Evolutionary conservation across 2,329 filamentous ascomycete genomes (phyloP).

Genomic region (Aspergillus sojae): DNA sequence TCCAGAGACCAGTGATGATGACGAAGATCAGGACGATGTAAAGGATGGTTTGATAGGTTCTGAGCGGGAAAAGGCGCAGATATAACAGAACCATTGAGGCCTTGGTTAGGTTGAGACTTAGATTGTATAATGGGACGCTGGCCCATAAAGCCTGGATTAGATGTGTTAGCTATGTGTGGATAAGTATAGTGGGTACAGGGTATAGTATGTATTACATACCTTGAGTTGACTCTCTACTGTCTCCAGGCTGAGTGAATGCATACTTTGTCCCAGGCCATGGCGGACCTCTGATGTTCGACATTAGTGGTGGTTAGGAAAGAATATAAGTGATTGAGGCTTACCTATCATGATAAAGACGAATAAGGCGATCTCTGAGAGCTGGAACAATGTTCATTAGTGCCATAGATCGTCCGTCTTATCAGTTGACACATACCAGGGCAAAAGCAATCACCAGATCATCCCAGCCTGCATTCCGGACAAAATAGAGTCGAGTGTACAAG

Average conservation of each 20-base stretch:
- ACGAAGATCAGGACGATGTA: slow-evolving; percentile 24
- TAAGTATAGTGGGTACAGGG: not conserved
- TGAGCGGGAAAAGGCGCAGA: slow-evolving; percentile 32
- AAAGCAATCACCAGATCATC: slow-evolving; percentile 30
- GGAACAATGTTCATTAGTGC: not conserved
- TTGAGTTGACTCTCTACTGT: slow-evolving; percentile 21
- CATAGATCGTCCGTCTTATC: not conserved
- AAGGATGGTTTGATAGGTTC: slow-evolving; percentile 22
- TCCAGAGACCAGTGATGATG: slow-evolving; percentile 29
- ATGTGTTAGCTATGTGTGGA: not conserved
- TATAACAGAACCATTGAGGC: slow-evolving; percentile 36
- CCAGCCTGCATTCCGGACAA: slow-evolving; percentile 28
- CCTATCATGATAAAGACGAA: slow-evolving; percentile 19
- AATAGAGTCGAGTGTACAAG: slow-evolving; percentile 25
- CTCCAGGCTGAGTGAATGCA: slow-evolving; percentile 5
- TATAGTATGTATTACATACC: slow-evolving; percentile 19
- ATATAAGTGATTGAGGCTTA: not conserved
- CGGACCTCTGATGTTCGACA: slow-evolving; percentile 17
- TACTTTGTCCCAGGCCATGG: slow-evolving; percentile 26
- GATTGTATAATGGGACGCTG: slow-evolving; percentile 40
- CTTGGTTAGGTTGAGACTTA: slow-evolving; percentile 35
- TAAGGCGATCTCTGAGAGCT: slow-evolving; percentile 18
- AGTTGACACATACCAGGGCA: slow-evolving; percentile 23
- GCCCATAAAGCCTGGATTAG: slow-evolving; percentile 30
- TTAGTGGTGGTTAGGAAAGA: not conserved